Evolutionary conservation across 2,329 filamentous ascomycete genomes (phyloP).

Genomic region (Spiromastix sp.): DNA sequence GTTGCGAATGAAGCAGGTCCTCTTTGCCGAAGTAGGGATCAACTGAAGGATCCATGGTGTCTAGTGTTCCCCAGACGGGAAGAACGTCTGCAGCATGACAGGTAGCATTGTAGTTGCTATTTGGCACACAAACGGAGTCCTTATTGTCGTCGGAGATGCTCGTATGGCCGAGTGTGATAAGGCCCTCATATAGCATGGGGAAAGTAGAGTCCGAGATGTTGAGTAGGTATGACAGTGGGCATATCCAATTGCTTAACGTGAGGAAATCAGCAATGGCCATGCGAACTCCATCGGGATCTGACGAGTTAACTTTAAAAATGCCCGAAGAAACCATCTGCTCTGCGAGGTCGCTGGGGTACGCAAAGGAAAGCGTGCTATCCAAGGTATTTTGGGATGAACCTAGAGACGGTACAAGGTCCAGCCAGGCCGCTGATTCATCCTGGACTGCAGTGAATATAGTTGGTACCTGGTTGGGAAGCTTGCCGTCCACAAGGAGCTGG

Average conservation of each 20-base stretch:
- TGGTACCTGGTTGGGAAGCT: slow-evolving; percentile 18
- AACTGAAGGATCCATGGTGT: too few relatives aligned
- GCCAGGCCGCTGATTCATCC: slow-evolving; percentile 15
- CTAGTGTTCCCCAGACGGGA: slow-evolving; percentile 20
- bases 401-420: slow-evolving; percentile 7
- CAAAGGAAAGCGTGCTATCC: too few relatives aligned
- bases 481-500: slow-evolving; percentile 11
- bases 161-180: slow-evolving; percentile 17
- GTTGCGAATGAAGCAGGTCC: too few relatives aligned
- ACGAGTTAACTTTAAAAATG: too few relatives aligned
- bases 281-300: too few relatives aligned
- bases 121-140: slow-evolving; percentile 19
- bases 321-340: too few relatives aligned
- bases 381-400: slow-evolving; percentile 6
- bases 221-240: slow-evolving; percentile 10
- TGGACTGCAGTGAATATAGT: slow-evolving; percentile 19
- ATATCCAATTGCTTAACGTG: slow-evolving; percentile 10
- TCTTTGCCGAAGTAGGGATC: too few relatives aligned
- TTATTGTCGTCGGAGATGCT: slow-evolving; percentile 9
- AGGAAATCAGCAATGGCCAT: too few relatives aligned
- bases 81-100: slow-evolving; percentile 19
- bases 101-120: slow-evolving; percentile 17
- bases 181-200: slow-evolving; percentile 14
- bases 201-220: slow-evolving; percentile 11
- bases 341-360: too few relatives aligned